Base-by-base conservation (phyloP, 371 early-diverging fungal species). In the Parasitella parasitica region DNA sequence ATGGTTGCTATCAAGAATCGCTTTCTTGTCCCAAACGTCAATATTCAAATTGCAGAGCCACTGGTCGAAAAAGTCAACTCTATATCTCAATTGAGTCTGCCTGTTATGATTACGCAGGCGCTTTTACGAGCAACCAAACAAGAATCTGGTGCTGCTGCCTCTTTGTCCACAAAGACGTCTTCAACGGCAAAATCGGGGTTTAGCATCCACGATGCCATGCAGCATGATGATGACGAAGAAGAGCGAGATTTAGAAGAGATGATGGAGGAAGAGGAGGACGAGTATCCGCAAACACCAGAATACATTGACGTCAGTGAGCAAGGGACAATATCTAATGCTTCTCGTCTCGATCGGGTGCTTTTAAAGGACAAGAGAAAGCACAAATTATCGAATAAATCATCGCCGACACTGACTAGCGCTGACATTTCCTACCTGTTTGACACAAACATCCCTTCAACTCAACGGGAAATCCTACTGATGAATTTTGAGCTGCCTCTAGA, bases 1-100 rank as follows among this genome's bases (percentile, higher is more conserved):
- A 67, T 73, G 64, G 62, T 77, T 35, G 67, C 71, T 1, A 77
- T 76, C 24, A 71, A 73, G 66, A 75, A 71, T 57, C 75, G 60
- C 22, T 60, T 59, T 6, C 61, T 75, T 6, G 55, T 62, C 15
- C 61, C 77, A 22, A 63, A 74, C 50, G 50, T 80, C 3, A 72
- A 66, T 8, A 48, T 57, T 0, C 68, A 75, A 54, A 76, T 75
- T 8, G 71, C 76, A 12, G 75, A 80, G 24, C 74, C 76, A 8
- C 61, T 80, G 2, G 71, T 80, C 27, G 69, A 72, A 35, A 72
- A 59, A 2, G 62, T 69, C 24, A 69, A 65, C 41, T 60, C 56
- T 4, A 63, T 74, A 3, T 64, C 69, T 8, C 15, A 39, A 11
- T 39, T 49, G 2, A 52, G 71, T 24, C 36, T 76, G 18, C 73